These are phyloP conservation scores for Xylariaceae sp. DNA, from an alignment of 2,329 filamentous ascomycete species.

Conservation along the genomic window DNA sequence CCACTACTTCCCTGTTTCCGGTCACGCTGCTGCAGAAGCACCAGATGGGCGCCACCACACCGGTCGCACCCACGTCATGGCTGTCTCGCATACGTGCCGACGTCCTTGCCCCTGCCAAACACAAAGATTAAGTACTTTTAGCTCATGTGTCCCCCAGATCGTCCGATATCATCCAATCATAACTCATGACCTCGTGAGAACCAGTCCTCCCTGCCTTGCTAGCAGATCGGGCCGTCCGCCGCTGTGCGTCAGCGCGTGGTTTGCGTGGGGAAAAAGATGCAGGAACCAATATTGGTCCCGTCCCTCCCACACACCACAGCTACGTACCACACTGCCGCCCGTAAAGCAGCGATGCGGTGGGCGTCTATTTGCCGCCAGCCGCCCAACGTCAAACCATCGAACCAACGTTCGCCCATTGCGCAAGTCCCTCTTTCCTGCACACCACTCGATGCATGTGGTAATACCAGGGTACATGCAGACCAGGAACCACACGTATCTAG, in stretches of 20 bases:
- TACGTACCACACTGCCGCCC: constrained; percentile 18
- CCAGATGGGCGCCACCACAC: constrained; percentile 17
- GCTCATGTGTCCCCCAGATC: constrained; percentile 28
- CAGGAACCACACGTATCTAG: constrained; percentile 16
- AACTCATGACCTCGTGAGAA: constrained; percentile 44
- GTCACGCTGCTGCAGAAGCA: constrained; percentile 22
- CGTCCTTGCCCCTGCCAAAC: constrained; percentile 22
- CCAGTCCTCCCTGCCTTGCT: constrained; percentile 29
- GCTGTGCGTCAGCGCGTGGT: constrained; percentile 22
- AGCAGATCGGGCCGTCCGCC: constrained; percentile 18
- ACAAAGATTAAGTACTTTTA: constrained; percentile 43
- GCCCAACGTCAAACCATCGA: constrained; percentile 22
- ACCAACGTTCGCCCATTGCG: constrained; percentile 15
- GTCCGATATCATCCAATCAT: constrained; percentile 47
- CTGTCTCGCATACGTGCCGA: constrained; percentile 20
- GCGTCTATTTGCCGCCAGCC: constrained; percentile 31
- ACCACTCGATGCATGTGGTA: constrained; percentile 11
- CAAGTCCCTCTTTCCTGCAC: constrained; percentile 19
- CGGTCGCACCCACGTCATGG: constrained; percentile 24
- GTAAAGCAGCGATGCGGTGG: constrained; percentile 37
- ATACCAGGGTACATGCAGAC: constrained; percentile 23
- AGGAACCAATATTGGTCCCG: constrained; percentile 26
- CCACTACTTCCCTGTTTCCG: constrained; percentile 12
- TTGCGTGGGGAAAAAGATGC: constrained; percentile 23
- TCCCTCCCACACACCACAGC: constrained; percentile 19